Conservation (phyloP, 148 eudicot species). For the Pharnaceum exiguum region DNA sequence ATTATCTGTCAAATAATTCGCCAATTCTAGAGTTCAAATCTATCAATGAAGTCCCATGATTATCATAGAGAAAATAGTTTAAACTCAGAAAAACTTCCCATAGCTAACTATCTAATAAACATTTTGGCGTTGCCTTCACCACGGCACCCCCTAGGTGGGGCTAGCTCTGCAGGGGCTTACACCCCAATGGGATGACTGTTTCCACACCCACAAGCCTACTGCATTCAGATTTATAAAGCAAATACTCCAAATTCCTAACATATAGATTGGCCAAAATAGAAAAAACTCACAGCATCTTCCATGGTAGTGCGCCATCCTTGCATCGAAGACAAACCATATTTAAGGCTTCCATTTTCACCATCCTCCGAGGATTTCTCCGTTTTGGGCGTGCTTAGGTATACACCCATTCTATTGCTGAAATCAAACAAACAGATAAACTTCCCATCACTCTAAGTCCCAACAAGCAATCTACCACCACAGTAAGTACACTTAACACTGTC, state of each 20-base stretch:
- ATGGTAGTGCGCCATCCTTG: conserved; percentile 99
- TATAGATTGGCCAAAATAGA: conserved; percentile 5
- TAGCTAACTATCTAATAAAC: too few species aligned
- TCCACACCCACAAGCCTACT: too few species aligned
- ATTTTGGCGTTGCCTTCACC: too few species aligned
- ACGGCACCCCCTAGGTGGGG: too few species aligned
- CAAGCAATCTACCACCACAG: background rate
- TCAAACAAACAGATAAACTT: background rate
- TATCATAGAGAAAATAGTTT: too few species aligned
- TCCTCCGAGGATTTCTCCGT: conserved; percentile 95
- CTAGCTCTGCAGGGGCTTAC: too few species aligned
- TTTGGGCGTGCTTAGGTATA: conserved; percentile 88
- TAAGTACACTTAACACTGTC: background rate
- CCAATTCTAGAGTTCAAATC: too few species aligned
- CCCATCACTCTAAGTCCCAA: background rate
- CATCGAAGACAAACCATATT: conserved; percentile 91
- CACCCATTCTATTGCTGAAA: conserved; percentile 70
- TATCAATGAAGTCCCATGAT: too few species aligned
- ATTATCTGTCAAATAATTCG: too few species aligned
- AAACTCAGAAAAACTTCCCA: too few species aligned
- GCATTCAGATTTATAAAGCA: background rate
- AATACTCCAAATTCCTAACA: background rate
- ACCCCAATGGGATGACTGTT: too few species aligned
- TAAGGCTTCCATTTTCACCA: conserved; percentile 65
- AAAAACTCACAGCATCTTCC: conserved; percentile 96